Evolutionary conservation across 768 basidiomycete species (phyloP), one percentile per base, ranked within the genome.

Genomic region (Lanmaoa pseudosensibilis): DNA sequence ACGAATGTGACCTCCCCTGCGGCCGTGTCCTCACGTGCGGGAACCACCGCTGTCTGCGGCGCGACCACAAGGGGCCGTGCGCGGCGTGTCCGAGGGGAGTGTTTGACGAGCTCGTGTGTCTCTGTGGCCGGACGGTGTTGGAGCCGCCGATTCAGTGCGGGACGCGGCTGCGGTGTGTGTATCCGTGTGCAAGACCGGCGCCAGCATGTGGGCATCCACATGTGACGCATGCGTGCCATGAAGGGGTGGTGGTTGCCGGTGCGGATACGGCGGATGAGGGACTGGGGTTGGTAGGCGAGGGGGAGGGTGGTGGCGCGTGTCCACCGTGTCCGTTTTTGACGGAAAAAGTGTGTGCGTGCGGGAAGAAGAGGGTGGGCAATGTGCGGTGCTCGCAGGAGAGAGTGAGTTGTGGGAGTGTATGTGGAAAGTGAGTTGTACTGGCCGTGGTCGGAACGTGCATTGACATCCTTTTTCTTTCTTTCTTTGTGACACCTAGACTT

Each of bases 131-230:
- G n/a, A 98, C 94, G 2, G 80, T 92, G 16, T 74, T 94, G 21
- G 88, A 94, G 34, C 95, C 95, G 0, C 95, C 95, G 0, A 85
- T 97, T 37, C 83, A 88, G 0, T 98, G 96, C 62, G 93, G 92
- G 16, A 94, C 90, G 0, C 75, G 73, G 27, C 84, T 99, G 61
- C 72, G 75, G 37, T 99, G 97, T 66, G 73, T 76, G 2, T 90
- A 88, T 72, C 93, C 90, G 0, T 99, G 97, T 71, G 76, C 82
- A 36, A 80, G 79, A 0, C 84, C 87, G 2, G 72, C 83, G 1
- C 87, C 86, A 0, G 65, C 81, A 0, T 99, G 97, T 63, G 95
- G 94, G 0, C 97, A 98, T 64, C 83, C 88, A 0, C 82, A 81
- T 57, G 80, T 84, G 0, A 79, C 80, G 0, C 97, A 98, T 71